Base-by-base conservation (phyloP, 106 monocot species). In the Amphibolis antarctica region DNA sequence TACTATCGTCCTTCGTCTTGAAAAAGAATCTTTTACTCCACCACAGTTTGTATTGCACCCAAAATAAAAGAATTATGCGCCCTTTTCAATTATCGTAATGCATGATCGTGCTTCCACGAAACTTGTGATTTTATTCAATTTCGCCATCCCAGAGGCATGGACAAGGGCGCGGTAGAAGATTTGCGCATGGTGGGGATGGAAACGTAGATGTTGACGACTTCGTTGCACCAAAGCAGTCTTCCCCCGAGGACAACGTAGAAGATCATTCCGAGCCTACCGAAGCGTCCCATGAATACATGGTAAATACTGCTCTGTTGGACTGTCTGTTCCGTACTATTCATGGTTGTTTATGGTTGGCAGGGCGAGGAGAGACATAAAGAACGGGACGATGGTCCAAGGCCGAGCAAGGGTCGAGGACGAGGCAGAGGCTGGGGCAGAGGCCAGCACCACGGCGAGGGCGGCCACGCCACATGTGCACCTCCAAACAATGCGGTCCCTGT, bases 131-230 rank as follows among this genome's bases (percentile, higher is more conserved):
- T 36, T 36, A 4, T 36, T 36, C 2, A 36, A 36, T 36, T 36
- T 36, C 7, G 7, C 36, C 11, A 19, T 66, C 12, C n/a, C 27
- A 21, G 7, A 55, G 53, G 54, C 43, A 42, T 59, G 78, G 81
- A 30, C 83, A 42, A 81, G 75, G 42, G 29, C 67, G 81, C 63
- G 83, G 70, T 13, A 68, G 75, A 61, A 86, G 75, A 44, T 59
- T 63, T 14, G 80, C 78, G 25, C 68, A 76, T 61, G 91, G 86
- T 62, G 68, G 21, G 42, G 89, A 90, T 69, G 81, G 71, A 10
- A 62, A 65, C 59, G 75, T 56, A n/a, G 88, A 72, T 10, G 78
- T 82, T 53, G 84, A 79, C n/a, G 83, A 78, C 50, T 65, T 28
- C 10, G 73, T 68, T 5, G 42, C 71, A 71, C 36, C 74, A 22